Conservation (phyloP, 2,329 filamentous ascomycete species). For the Aureobasidium pullulans region DNA sequence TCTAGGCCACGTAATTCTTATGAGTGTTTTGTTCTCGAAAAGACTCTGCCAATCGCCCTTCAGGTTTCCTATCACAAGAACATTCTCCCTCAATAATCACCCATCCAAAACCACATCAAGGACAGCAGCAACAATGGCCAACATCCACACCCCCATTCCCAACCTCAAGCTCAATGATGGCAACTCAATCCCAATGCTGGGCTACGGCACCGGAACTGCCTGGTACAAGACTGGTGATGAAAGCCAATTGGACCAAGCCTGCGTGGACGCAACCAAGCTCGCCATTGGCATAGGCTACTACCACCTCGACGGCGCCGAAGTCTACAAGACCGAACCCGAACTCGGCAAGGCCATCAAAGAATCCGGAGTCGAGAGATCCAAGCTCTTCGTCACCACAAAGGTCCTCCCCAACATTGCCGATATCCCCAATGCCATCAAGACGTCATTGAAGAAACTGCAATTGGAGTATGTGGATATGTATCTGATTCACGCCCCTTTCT, state of each 20-base stretch:
- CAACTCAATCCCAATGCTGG: constrained; percentile 64
- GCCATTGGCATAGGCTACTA: constrained; percentile 64
- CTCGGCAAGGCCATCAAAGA: constrained; percentile 40
- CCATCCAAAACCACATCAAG: background rate
- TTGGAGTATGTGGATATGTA: constrained; percentile 59
- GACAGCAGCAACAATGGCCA: constrained; percentile 29
- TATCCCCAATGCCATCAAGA: constrained; percentile 48
- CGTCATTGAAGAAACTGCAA: constrained; percentile 52
- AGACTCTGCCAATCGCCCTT: background rate
- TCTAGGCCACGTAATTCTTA: background rate
- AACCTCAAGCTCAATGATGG: constrained; percentile 66
- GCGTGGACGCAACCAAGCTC: constrained; percentile 49
- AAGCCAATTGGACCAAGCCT: constrained; percentile 48
- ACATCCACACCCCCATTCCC: constrained; percentile 44
- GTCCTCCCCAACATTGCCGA: constrained; percentile 46
- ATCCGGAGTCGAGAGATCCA: constrained; percentile 36
- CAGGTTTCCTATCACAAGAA: background rate
- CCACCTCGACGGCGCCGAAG: constrained; percentile 68
- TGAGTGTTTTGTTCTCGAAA: background rate
- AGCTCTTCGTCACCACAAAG: constrained; percentile 51
- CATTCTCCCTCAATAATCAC: background rate
- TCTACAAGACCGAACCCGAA: constrained; percentile 46
- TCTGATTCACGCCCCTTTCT: constrained; percentile 56
- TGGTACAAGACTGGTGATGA: constrained; percentile 49
- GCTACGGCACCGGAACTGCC: constrained; percentile 66